These are phyloP conservation scores for Termitomyces sp. DNA, from an alignment of 768 basidiomycete species.

Conservation along the genomic window DNA sequence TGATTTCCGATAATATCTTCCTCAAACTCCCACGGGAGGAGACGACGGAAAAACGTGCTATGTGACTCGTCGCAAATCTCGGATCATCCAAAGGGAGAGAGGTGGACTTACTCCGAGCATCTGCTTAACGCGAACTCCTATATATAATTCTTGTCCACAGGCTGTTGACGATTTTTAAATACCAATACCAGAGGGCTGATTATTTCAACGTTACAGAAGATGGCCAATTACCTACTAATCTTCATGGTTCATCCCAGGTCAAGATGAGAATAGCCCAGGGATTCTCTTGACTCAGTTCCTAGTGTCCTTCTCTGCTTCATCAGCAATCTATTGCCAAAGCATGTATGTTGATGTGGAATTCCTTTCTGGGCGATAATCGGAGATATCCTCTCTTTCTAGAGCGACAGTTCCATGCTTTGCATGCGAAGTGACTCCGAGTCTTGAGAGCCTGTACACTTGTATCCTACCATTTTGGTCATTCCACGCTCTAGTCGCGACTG, in stretches of 20 bases:
- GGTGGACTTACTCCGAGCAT: not conserved
- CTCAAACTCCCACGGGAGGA: not conserved
- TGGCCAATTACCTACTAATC: not conserved
- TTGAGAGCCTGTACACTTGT: not conserved
- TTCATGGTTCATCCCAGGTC: not conserved
- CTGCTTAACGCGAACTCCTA: not conserved
- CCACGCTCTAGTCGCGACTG: not conserved
- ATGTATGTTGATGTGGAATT: not conserved
- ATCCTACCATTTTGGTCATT: not conserved
- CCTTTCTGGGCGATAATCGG: not conserved
- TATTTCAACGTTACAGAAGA: not conserved
- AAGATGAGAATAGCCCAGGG: not conserved
- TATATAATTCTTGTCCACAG: not conserved
- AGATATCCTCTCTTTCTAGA: not conserved
- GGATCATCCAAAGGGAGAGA: not conserved
- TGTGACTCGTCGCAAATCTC: not conserved
- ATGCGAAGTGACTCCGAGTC: slow-evolving; percentile 2
- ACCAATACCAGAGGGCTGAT: not conserved
- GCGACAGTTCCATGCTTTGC: not conserved
- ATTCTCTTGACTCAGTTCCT: not conserved
- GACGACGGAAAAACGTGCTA: not conserved
- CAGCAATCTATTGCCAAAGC: not conserved
- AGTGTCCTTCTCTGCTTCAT: not conserved
- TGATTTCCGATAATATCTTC: not conserved
- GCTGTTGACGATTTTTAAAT: not conserved